Evolutionary conservation across 345 rosid species (phyloP).

Genomic region (Lepidium didymum): DNA sequence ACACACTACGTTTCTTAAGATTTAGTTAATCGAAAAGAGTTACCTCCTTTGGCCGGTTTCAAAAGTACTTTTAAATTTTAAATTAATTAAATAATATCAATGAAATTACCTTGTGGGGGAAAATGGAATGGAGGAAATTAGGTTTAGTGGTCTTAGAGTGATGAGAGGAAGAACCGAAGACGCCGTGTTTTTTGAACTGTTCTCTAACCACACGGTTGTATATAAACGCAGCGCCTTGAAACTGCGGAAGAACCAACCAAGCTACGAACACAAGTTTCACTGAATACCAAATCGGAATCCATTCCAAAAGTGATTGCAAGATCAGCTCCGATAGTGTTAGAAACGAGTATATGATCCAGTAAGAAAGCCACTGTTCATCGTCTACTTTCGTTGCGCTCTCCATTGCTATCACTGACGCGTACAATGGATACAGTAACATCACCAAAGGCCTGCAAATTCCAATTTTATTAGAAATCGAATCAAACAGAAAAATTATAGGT

Average conservation of each 20-base stretch:
- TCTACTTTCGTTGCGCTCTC: slow-evolving; percentile 59
- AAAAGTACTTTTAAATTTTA: not conserved
- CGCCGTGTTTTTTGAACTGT: slow-evolving; percentile 37
- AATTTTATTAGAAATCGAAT: not conserved
- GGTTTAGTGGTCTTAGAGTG: slow-evolving; percentile 4
- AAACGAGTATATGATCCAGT: slow-evolving; percentile 82
- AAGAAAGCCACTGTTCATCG: slow-evolving; percentile 93
- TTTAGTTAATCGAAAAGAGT: not conserved
- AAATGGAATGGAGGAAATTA: slow-evolving; percentile 12
- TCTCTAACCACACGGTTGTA: slow-evolving; percentile 57
- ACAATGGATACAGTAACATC: slow-evolving; percentile 82
- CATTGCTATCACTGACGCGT: slow-evolving; percentile 75
- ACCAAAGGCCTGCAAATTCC: slow-evolving; percentile 47
- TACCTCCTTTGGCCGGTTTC: not conserved
- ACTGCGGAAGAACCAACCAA: slow-evolving; percentile 73
- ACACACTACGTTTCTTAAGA: not conserved
- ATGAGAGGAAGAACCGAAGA: not conserved
- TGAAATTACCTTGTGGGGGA: not conserved
- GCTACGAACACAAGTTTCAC: slow-evolving; percentile 48
- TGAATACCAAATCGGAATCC: slow-evolving; percentile 82
- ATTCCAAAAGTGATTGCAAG: slow-evolving; percentile 55
- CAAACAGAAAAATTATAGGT: not conserved
- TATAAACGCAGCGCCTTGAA: slow-evolving; percentile 70
- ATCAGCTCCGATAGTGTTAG: slow-evolving; percentile 66
- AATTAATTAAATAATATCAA: too few relatives aligned